Conservation (phyloP, 75 land plant genomes). For the Sequoia sempervirens region DNA sequence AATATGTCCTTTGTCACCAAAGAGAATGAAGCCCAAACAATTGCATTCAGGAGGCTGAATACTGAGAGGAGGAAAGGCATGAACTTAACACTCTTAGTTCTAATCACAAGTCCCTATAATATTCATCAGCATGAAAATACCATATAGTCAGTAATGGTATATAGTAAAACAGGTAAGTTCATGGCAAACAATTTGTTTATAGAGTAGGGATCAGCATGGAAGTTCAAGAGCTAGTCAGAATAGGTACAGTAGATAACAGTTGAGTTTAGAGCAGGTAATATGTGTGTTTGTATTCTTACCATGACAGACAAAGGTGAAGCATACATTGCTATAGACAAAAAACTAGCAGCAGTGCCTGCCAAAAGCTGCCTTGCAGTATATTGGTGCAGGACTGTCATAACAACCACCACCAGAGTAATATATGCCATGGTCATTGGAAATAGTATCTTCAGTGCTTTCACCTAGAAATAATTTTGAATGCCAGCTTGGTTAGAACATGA, state of each 20-base stretch:
- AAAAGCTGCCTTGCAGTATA: conserved; percentile 26
- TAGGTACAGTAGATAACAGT: not conserved
- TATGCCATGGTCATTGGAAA: conserved; percentile 10
- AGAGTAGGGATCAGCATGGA: not conserved
- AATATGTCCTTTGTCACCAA: conserved; percentile 17
- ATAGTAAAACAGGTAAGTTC: not conserved
- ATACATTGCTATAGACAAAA: conserved; percentile 40
- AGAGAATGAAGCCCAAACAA: conserved; percentile 27
- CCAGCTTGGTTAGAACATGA: not conserved
- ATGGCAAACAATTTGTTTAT: not conserved
- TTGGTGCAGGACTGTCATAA: conserved; percentile 16
- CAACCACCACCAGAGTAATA: conserved; percentile 17
- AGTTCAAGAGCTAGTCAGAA: not conserved
- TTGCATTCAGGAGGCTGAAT: conserved; percentile 24
- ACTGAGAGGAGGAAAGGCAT: conserved; percentile 39
- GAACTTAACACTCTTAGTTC: conserved; percentile 32
- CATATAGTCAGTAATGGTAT: not conserved
- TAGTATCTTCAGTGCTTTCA: not conserved
- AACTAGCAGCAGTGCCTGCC: conserved; percentile 29
- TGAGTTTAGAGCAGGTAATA: not conserved
- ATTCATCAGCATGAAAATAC: not conserved
- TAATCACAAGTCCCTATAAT: conserved; percentile 20
- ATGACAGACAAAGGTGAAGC: conserved; percentile 52
- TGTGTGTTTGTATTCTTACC: conserved; percentile 19
- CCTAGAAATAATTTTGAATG: not conserved